Percentiles rank a stretch among this genome's conserved stretches.
Conservation (phyloP, 1,139 yeast species). For the Pichia sp. region DNA sequence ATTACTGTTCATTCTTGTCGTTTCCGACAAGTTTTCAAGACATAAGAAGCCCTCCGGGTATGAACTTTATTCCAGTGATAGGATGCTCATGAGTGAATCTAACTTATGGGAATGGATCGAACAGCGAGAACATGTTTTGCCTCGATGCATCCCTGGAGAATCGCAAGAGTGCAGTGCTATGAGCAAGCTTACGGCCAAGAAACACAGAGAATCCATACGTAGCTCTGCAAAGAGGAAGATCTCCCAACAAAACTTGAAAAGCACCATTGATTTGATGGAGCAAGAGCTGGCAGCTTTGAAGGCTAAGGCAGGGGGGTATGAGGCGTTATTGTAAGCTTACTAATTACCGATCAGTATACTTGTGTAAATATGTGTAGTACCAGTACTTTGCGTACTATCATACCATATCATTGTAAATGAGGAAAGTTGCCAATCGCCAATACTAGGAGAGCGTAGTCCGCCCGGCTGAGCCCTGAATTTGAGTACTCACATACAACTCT, state of each 20-base stretch:
- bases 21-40: constrained; percentile 16
- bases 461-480: too few species aligned
- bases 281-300: constrained; percentile 18
- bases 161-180: neutral
- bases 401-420: too few species aligned
- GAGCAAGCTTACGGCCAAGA: neutral
- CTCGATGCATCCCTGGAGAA: constrained; percentile 4
- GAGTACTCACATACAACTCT: too few species aligned
- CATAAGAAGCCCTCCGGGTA: constrained; percentile 14
- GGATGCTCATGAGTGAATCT: constrained; percentile 46
- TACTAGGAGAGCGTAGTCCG: too few species aligned
- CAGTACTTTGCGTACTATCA: too few species aligned
- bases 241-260: constrained; percentile 19
- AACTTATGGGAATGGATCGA: constrained; percentile 81
- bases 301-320: constrained; percentile 5
- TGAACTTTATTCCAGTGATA: constrained; percentile 26
- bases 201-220: neutral
- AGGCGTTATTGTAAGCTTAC: neutral
- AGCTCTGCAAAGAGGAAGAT: constrained; percentile 7
- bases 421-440: too few species aligned
- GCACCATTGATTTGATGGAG: constrained; percentile 22
- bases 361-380: too few species aligned
- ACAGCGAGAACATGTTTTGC: constrained; percentile 30
- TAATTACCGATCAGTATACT: too few species aligned
- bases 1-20: constrained; percentile 14